A percentile compares a stretch with the other conserved stretches of the same genome.
Evolutionary conservation across 345 rosid genomes (phyloP).

Genomic region (Salix dunnii): DNA sequence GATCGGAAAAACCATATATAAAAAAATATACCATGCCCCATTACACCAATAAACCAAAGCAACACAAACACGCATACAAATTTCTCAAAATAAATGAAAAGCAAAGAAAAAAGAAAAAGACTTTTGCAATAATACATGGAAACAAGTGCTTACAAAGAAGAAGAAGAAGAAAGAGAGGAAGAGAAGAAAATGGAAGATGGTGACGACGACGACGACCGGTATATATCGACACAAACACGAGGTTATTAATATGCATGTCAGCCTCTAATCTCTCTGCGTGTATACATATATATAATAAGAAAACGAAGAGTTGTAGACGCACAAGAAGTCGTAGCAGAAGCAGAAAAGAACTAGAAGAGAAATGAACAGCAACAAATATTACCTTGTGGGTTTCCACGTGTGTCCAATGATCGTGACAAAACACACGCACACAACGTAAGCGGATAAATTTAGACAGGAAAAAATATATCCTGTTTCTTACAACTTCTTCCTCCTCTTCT

Average conservation of each 20-base stretch:
- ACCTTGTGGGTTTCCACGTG: conserved; percentile 66
- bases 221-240: conserved; percentile 23
- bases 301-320: neutral
- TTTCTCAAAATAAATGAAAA: neutral
- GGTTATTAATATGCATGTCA: conserved; percentile 4
- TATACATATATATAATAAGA: neutral
- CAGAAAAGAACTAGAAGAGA: conserved; percentile 5
- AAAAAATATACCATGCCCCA: conserved; percentile 18
- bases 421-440: conserved; percentile 25
- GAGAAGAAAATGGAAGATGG: conserved; percentile 27
- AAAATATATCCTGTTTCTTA: neutral
- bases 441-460: conserved; percentile 17
- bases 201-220: conserved; percentile 31
- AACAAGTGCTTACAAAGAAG: conserved; percentile 24
- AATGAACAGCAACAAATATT: conserved; percentile 9
- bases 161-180: conserved; percentile 14
- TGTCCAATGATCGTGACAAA: conserved; percentile 52
- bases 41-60: conserved; percentile 13
- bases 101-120: neutral
- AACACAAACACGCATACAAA: neutral
- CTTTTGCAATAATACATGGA: conserved; percentile 19
- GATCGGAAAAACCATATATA: conserved; percentile 27
- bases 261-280: neutral
- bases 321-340: conserved; percentile 7
- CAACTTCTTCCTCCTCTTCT: too few species aligned